Evolutionary conservation across 495 filamentous ascomycete species (phyloP), one percentile per base, ranked within the genome.

Genomic region (Friedmanniomyces simplex): DNA sequence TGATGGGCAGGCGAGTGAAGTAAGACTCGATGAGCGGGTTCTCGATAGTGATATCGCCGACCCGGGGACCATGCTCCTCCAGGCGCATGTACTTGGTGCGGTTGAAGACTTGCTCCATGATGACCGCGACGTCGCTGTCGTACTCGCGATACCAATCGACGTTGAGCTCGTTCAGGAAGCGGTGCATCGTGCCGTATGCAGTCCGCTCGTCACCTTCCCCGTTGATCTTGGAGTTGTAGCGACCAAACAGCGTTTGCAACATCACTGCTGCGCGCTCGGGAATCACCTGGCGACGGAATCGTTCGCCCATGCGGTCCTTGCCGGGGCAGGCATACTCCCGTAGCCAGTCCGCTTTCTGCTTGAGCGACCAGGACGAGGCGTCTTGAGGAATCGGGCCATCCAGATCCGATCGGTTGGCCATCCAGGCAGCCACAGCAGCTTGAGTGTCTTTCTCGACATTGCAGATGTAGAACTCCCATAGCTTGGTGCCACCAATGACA

Each of bases 401-500:
- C 61, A 65, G 71, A 42, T 65, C 69, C 22, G 73, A 69, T 16
- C 82, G 68, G 28, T 78, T 82, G 6, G 67, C 68, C n/a, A 70
- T 74, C 89, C 91, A 99, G 4, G 80, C 76, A 54, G 85, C 75
- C 5, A 93, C 65, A 34, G 84, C 80, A 2, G 78, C 78, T 52
- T 85, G 78, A 18, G 82, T 76, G 65, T 90, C 79, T n/a, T 78
- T 70, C 41, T 90, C 80, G 1, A 93, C 83, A 66, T 97, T 80
- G 48, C 95, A 68, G 11, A 85, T 83, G 65, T 95, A 97, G 71
- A 84, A 99, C 66, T 99, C 86, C 94, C 94, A 99, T 6, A 99
- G 77, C 36, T 79, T 80, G 58, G 91, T 77, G 18, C 77, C 76
- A 32, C 80, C 79, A 60, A 99, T 80, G 36, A 88, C 88, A 55